phyloP scores from a whole-genome alignment of 2,329 filamentous ascomycete genomes.

The Alternaria postmessia region DNA sequence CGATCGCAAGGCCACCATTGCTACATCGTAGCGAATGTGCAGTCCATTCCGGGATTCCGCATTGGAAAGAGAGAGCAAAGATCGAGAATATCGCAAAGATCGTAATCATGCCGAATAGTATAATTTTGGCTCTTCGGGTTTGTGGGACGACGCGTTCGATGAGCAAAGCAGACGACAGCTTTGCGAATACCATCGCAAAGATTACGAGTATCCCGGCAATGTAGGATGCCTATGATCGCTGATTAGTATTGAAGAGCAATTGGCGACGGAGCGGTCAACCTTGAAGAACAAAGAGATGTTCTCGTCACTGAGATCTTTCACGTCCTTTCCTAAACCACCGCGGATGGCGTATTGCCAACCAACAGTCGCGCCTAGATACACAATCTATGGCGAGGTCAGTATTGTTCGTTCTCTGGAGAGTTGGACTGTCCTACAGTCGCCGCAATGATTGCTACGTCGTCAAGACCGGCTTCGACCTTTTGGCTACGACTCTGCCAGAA shows the following conservation, averaged over 20 bases:
- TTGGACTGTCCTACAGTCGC: constrained; percentile 17
- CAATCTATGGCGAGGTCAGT: constrained; percentile 17
- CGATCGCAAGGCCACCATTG: constrained; percentile 21
- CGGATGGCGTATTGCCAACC: constrained; percentile 26
- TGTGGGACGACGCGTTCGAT: constrained; percentile 30
- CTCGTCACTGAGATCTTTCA: constrained; percentile 3
- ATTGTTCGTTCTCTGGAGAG: not conserved
- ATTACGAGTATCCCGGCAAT: constrained; percentile 22
- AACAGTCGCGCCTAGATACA: constrained; percentile 21
- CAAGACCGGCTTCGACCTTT: constrained; percentile 23
- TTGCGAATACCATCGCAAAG: constrained; percentile 24
- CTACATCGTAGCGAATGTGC: constrained; percentile 17
- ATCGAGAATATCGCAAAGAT: constrained; percentile 24
- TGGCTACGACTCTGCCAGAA: constrained; percentile 21
- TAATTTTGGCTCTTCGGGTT: constrained; percentile 9
- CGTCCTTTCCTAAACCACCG: constrained; percentile 25
- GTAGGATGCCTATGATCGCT: constrained; percentile 17
- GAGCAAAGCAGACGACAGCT: constrained; percentile 28
- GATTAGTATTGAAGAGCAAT: not conserved
- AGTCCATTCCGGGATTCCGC: constrained; percentile 23
- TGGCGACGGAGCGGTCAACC: constrained; percentile 6
- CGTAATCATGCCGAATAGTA: constrained; percentile 22
- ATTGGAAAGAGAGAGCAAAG: constrained; percentile 27
- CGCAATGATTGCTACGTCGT: constrained; percentile 24
- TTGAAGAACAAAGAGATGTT: constrained; percentile 23